These are phyloP conservation scores for Leccinum subfulvum DNA, from an alignment of 1,284 basidiomycete genomes.

Conservation along the genomic window DNA sequence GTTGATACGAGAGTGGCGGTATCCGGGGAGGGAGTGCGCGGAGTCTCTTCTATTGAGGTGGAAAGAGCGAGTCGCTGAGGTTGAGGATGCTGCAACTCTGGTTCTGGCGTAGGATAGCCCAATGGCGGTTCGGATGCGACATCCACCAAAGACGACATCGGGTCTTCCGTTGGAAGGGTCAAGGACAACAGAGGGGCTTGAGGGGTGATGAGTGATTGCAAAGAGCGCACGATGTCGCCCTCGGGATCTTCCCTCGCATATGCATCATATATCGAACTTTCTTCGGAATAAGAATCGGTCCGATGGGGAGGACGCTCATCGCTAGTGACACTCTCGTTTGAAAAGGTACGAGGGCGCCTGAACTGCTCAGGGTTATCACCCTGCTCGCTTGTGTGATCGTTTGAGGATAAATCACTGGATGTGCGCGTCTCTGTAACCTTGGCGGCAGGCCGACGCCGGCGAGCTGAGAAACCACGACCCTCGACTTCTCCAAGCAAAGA, in stretches of 20 bases:
- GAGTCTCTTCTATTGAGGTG: slow-evolving; percentile 35
- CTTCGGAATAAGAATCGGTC: slow-evolving; percentile 75
- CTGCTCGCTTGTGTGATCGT: slow-evolving; percentile 60
- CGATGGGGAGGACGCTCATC: slow-evolving; percentile 34
- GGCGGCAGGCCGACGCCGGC: slow-evolving; percentile 36
- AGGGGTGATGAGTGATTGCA: slow-evolving; percentile 26
- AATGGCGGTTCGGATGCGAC: slow-evolving; percentile 26
- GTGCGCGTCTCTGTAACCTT: slow-evolving; percentile 42
- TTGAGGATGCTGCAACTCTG: slow-evolving; percentile 58
- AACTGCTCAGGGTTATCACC: slow-evolving; percentile 43
- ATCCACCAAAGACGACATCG: slow-evolving; percentile 37
- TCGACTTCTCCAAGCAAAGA: slow-evolving; percentile 65
- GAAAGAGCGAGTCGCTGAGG: slow-evolving; percentile 41
- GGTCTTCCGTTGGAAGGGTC: slow-evolving; percentile 28
- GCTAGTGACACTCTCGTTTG: slow-evolving; percentile 42
- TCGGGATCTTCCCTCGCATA: slow-evolving; percentile 64
- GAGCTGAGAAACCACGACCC: slow-evolving; percentile 70
- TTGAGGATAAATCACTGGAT: slow-evolving; percentile 65
- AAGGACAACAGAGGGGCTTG: slow-evolving; percentile 31
- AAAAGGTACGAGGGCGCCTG: slow-evolving; percentile 43
- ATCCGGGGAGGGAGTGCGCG: slow-evolving; percentile 48
- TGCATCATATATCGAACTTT: slow-evolving; percentile 78
- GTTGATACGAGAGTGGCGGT: slow-evolving; percentile 26
- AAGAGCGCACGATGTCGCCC: slow-evolving; percentile 42
- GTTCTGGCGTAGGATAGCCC: slow-evolving; percentile 28